Evolutionary conservation across 2,329 filamentous ascomycete genomes (phyloP), one percentile per base, ranked within the genome.

Genomic region (Hypoxylon sp.): DNA sequence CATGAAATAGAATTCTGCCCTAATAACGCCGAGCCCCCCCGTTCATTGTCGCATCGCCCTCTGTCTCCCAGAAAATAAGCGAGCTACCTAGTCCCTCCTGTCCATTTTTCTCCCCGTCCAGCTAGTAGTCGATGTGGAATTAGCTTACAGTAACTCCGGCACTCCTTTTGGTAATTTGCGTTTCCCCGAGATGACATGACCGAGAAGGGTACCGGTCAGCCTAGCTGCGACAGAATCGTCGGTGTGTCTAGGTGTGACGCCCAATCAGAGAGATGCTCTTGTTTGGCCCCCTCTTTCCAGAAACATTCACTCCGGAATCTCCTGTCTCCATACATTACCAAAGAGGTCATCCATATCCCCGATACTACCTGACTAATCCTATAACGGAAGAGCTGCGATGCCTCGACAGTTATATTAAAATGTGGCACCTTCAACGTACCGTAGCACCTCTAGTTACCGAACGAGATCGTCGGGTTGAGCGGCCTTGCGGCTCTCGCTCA

Each of bases 221-320:
- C 37, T 29, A n/a, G 29, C n/a, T 33, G 49, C 17, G 43, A 51
- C 23, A 50, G 33, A 57, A 60, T 38, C 55, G 60, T 63, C 60
- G 60, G 60, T 63, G 56, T 60, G 21, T 41, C 56, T 17, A 60
- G 50, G 60, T 55, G 60, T 50, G 41, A 55, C 51, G 48, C 53
- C 55, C 38, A 52, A 57, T 60, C 48, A 56, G 35, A 31, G 48
- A 35, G 29, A 4, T 29, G 27, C 24, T 20, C 15, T 17, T 45
- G 20, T 23, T 43, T 21, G 24, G n/a, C n/a, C n/a, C 26, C 24
- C 27, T 18, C 17, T 35, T 31, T 35, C 31, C 43, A n/a, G 8
- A 42, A 42, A 10, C 37, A 11, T 11, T 20, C 37, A 6, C 4
- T 40, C 21, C 13, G 20, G 21, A 42, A n/a, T 35, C 15, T 35